Base-by-base conservation (phyloP, 2,329 filamentous ascomycete genomes). In the Rhytidhysteron rufulum region DNA sequence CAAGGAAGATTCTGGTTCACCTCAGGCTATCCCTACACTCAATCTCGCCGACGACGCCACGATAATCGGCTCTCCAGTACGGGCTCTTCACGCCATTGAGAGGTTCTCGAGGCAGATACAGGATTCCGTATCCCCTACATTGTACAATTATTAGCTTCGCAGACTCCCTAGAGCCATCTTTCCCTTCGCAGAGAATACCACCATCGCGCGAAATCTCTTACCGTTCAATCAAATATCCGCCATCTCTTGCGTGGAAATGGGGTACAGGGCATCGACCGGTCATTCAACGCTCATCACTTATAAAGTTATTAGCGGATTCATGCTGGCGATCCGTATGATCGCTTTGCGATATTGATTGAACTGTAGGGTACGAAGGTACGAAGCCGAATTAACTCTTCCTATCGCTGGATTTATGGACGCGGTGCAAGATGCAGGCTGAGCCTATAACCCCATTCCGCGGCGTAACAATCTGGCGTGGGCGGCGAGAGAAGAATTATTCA, bases 71-170 rank as follows among this genome's bases (percentile, higher is more conserved):
- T 13, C 24, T 27, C 13, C 24, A 27, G 7, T 27, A 27, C 24
- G 7, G 24, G 24, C 24, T 8, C 13, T 13, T 27, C 7, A 13
- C 24, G 24, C 24, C 7, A 13, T 7, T 13, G 24, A 27, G 24
- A 27, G 24, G 24, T 13, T 27, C 24, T 27, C 24, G 24, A 7
- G 7, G 24, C 7, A 13, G 13, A 8, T 50, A 2, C 48, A 50
- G 34, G 38, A 32, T 5, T 16, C 48, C 31, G 30, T 50, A 10
- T 45, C 31, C 9, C 45, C 48, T 5, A 42, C 48, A 16, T 35
- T 50, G 4, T 50, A 46, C 37, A 46, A 48, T 33, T 48, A 45
- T 33, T 45, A 50, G 25, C 44, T 46, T 27, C 45, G 48, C 1
- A 29, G 46, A n/a, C 35, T 50, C 2, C 20, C 35, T 13, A 39